These are phyloP conservation scores for Telfairia occidentalis DNA, from an alignment of 331 rosid species.

Conservation along the genomic window DNA sequence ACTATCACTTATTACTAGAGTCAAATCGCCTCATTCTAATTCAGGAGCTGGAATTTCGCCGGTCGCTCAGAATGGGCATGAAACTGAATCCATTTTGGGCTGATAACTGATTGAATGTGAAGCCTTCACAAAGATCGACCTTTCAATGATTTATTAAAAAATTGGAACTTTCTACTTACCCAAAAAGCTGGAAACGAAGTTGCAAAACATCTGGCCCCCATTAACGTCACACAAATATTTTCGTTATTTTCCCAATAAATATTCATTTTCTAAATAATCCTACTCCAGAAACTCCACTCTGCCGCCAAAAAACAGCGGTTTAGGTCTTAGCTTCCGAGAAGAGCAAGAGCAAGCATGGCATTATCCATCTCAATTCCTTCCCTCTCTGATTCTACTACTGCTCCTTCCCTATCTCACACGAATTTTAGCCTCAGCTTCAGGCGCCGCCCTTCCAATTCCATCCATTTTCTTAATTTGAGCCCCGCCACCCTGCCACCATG, in stretches of 20 bases:
- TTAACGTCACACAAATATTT: no score
- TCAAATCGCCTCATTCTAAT: no score
- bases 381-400: neutral
- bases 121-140: no score
- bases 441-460: neutral
- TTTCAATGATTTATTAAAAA: no score
- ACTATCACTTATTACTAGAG: no score
- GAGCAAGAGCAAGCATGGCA: slow-evolving; percentile 1
- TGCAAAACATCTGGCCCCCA: no score
- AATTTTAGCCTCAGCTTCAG: slow-evolving; percentile 11
- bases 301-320: neutral
- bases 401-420: slow-evolving; percentile 4
- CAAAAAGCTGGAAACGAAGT: no score
- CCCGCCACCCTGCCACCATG: slow-evolving; percentile 13
- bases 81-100: no score
- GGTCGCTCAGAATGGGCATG: no score
- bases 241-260: neutral
- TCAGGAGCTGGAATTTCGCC: no score
- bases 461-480: slow-evolving; percentile 24
- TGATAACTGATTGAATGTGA: no score
- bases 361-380: neutral
- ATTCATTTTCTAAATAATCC: neutral
- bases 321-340: neutral
- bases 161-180: no score
- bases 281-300: neutral